Conservation (phyloP, 176 grass and related monocot genomes). For the Metroxylon sagu region DNA sequence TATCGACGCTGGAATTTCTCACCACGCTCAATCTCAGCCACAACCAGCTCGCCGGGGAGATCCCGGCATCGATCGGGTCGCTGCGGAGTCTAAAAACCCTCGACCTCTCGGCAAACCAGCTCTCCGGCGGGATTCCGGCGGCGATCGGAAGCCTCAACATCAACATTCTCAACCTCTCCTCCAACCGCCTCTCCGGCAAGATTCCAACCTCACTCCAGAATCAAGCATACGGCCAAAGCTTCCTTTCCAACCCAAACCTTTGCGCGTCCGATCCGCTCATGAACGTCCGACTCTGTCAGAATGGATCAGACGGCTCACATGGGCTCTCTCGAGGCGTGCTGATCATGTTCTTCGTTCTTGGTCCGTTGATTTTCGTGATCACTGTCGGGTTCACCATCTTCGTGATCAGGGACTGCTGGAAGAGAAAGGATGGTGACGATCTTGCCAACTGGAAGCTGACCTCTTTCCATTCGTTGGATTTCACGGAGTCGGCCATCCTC, state of each 20-base stretch:
- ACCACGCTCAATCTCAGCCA: conserved; percentile 34
- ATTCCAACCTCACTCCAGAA: conserved; percentile 35
- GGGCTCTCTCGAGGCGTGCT: conserved; percentile 33
- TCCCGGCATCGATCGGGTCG: conserved; percentile 44
- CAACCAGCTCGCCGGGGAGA: conserved; percentile 43
- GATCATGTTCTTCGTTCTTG: conserved; percentile 37
- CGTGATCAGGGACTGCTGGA: conserved; percentile 30
- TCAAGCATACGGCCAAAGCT: conserved; percentile 42
- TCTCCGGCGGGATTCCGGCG: conserved; percentile 55
- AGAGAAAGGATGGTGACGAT: conserved; percentile 18
- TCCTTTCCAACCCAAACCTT: conserved; percentile 60
- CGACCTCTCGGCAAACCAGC: conserved; percentile 62
- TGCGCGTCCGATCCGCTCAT: conserved; percentile 28
- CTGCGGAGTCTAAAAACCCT: conserved; percentile 37
- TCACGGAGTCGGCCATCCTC: conserved; percentile 36
- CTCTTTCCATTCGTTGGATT: conserved; percentile 53
- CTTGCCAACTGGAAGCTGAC: conserved; percentile 53
- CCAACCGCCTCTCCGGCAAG: conserved; percentile 52
- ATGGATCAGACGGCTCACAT: background rate
- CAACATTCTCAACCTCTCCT: conserved; percentile 61
- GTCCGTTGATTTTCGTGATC: conserved; percentile 25
- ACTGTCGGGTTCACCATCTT: conserved; percentile 23
- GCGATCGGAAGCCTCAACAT: conserved; percentile 25
- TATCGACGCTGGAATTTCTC: conserved; percentile 21
- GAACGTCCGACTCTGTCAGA: conserved; percentile 33